These are phyloP conservation scores for Paecilomyces sp. DNA, from an alignment of 2,329 filamentous ascomycete species.

Conservation along the genomic window DNA sequence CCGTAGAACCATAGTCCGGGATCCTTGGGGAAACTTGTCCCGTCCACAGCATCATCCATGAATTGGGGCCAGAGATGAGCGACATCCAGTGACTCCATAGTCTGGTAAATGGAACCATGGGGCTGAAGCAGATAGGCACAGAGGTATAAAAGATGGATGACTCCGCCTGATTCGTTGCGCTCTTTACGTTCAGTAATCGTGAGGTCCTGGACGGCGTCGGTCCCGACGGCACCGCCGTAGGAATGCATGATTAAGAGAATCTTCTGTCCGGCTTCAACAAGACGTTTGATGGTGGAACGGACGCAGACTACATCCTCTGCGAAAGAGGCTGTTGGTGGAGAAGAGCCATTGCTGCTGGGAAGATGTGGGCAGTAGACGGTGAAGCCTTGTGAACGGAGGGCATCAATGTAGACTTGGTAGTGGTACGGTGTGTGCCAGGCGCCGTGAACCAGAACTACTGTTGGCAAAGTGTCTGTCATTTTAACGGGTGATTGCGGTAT, in stretches of 20 bases:
- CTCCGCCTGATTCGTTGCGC: constrained; percentile 7
- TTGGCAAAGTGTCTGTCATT: background rate
- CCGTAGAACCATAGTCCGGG: constrained; percentile 3
- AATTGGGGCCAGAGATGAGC: constrained; percentile 4
- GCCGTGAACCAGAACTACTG: background rate
- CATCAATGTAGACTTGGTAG: constrained; percentile 8
- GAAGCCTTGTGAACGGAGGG: constrained; percentile 9
- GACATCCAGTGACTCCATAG: constrained; percentile 6
- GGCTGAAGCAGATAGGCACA: constrained; percentile 13
- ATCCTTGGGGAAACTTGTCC: background rate
- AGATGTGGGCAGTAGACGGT: constrained; percentile 12
- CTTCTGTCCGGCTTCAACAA: constrained; percentile 7
- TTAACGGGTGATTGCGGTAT: background rate
- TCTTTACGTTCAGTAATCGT: constrained; percentile 4
- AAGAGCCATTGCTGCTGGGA: constrained; percentile 8
- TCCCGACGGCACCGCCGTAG: constrained; percentile 17
- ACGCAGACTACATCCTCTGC: constrained; percentile 8
- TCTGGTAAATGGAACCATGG: constrained; percentile 2
- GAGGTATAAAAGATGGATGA: constrained; percentile 14
- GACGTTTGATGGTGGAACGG: constrained; percentile 1
- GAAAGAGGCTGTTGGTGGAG: constrained; percentile 4
- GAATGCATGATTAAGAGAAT: constrained; percentile 18
- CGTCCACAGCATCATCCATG: constrained; percentile 1
- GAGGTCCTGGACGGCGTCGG: constrained; percentile 12
- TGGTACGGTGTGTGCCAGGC: constrained; percentile 13